These are phyloP conservation scores for Coprinopsis marcescibilis DNA, from an alignment of 768 basidiomycete species.

Conservation along the genomic window DNA sequence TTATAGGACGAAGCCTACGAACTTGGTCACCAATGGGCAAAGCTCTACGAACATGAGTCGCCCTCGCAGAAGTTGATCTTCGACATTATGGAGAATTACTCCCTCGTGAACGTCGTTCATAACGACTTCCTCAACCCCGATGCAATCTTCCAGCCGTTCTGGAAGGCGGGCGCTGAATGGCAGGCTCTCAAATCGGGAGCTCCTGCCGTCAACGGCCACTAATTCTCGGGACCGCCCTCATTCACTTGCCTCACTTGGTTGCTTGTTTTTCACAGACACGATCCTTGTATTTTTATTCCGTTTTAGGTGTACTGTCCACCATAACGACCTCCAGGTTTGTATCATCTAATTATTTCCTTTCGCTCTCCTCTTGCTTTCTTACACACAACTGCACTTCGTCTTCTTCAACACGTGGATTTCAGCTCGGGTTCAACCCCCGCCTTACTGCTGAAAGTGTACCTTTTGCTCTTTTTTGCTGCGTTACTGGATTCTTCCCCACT, in stretches of 20 bases:
- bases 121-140: conserved; percentile 87
- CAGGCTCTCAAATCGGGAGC: background rate
- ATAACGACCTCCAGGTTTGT: conserved; percentile 5
- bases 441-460: conserved; percentile 27
- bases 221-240: too few relatives aligned
- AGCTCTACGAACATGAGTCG: conserved; percentile 74
- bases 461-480: background rate
- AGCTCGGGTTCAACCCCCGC: conserved; percentile 87
- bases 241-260: background rate
- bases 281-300: background rate
- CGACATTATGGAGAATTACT: conserved; percentile 73
- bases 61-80: conserved; percentile 69
- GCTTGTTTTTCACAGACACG: too few relatives aligned
- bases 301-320: background rate
- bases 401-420: conserved; percentile 4
- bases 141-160: conserved; percentile 85
- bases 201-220: conserved; percentile 38
- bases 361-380: conserved; percentile 13
- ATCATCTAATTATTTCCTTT: conserved; percentile 12
- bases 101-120: conserved; percentile 93
- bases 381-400: conserved; percentile 4
- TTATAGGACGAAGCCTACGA: conserved; percentile 81
- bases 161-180: conserved; percentile 63
- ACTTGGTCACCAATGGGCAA: conserved; percentile 87
- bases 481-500: background rate